phyloP scores from a whole-genome alignment of 352 stramenopile species.

The Phytophthora megakarya region DNA sequence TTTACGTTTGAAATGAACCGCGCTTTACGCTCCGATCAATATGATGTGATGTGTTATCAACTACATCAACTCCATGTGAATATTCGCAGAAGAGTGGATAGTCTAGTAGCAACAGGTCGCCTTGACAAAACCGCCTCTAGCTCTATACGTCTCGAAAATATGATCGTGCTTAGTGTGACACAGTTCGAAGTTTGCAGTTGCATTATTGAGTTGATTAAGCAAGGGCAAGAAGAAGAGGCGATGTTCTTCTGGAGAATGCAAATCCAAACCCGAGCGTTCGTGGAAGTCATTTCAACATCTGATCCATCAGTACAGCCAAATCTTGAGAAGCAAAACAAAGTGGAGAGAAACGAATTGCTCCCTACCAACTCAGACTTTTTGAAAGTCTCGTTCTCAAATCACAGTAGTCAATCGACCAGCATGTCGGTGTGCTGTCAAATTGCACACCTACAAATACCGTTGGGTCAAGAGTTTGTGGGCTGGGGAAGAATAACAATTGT shows the following conservation, averaged over 20 bases:
- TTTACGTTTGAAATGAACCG: slow-evolving; percentile 50
- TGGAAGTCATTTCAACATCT: slow-evolving; percentile 9
- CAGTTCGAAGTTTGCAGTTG: slow-evolving; percentile 25
- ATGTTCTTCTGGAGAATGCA: slow-evolving; percentile 52
- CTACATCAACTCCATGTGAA: slow-evolving; percentile 3
- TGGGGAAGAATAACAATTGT: slow-evolving; percentile 39
- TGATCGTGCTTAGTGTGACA: slow-evolving; percentile 36
- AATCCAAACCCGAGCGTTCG: slow-evolving; percentile 34
- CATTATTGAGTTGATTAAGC: slow-evolving; percentile 20
- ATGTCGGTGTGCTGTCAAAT: slow-evolving; percentile 36
- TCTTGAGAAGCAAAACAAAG: slow-evolving; percentile 16
- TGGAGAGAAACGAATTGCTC: slow-evolving; percentile 26
- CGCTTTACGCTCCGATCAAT: neutral
- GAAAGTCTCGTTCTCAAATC: neutral
- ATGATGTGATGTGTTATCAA: neutral
- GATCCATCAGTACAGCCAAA: slow-evolving; percentile 9
- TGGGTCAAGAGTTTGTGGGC: slow-evolving; percentile 62
- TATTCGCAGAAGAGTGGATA: neutral
- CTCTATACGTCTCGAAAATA: slow-evolving; percentile 33
- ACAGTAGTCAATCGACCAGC: slow-evolving; percentile 12
- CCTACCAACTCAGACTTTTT: slow-evolving; percentile 14
- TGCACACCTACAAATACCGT: slow-evolving; percentile 43
- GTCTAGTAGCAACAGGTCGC: slow-evolving; percentile 3
- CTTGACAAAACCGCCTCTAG: slow-evolving; percentile 1
- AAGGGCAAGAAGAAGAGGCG: slow-evolving; percentile 27